phyloP scores from a whole-genome alignment of 805 yeast species.

The Yarrowia sp. region DNA sequence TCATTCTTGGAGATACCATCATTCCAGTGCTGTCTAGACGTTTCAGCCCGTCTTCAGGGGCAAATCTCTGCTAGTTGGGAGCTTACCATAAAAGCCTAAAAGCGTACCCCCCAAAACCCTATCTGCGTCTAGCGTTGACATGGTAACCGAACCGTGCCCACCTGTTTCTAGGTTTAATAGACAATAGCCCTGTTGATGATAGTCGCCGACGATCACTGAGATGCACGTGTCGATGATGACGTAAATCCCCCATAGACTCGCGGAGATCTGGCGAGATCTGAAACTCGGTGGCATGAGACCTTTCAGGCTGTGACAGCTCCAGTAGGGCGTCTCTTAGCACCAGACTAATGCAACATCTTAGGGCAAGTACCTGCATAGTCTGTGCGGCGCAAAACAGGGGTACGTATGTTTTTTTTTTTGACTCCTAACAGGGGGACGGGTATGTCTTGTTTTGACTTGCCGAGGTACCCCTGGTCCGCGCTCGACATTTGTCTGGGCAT shows the following conservation, averaged over 20 bases:
- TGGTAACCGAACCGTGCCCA: neutral
- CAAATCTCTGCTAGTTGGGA: neutral
- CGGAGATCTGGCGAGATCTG: neutral
- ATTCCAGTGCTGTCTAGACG: neutral
- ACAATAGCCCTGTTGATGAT: neutral
- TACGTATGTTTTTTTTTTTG: neutral
- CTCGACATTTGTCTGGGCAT: neutral
- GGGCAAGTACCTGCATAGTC: conserved; percentile 8
- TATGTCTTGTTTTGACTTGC: neutral
- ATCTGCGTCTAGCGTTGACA: neutral
- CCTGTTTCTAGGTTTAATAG: conserved; percentile 7
- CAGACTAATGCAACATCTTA: neutral
- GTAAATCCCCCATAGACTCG: neutral
- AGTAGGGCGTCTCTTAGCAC: neutral
- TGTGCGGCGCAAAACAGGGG: conserved; percentile 14
- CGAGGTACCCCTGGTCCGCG: neutral
- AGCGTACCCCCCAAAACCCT: neutral
- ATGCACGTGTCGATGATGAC: neutral
- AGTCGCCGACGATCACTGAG: neutral
- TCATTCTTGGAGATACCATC: neutral
- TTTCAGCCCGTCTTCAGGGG: neutral
- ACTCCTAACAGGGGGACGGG: conserved; percentile 4
- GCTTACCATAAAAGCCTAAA: neutral
- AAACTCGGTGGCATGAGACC: neutral
- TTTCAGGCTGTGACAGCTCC: neutral